A percentile compares a stretch with the other conserved stretches of the same genome.
These are phyloP conservation scores for Sanghuangporus sanghuang DNA, from an alignment of 1,284 basidiomycete species.

Conservation along the genomic window DNA sequence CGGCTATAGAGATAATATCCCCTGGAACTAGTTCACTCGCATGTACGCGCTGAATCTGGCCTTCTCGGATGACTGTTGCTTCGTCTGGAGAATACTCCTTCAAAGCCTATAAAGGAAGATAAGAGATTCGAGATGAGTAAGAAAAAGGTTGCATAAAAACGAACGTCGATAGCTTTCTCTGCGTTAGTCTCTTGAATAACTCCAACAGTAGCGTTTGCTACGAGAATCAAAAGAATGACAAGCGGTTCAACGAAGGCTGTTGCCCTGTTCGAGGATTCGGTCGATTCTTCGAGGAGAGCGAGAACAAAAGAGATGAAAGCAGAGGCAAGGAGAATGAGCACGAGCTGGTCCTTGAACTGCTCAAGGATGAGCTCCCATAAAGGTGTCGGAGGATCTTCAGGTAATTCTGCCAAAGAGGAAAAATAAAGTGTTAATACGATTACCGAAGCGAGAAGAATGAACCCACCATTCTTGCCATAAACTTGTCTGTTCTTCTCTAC, in stretches of 20 bases:
- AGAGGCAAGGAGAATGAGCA: conserved; percentile 88
- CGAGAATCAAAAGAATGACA: conserved; percentile 89
- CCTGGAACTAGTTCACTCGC: conserved; percentile 89
- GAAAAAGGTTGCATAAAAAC: conserved; percentile 28
- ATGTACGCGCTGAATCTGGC: conserved; percentile 69
- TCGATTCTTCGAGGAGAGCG: conserved; percentile 76
- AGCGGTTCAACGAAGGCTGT: conserved; percentile 88
- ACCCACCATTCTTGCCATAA: conserved; percentile 83
- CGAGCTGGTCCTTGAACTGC: conserved; percentile 97
- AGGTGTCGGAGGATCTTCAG: conserved; percentile 86
- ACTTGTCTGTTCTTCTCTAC: conserved; percentile 68
- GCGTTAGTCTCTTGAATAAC: conserved; percentile 94
- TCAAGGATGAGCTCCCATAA: conserved; percentile 92
- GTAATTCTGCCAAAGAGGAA: conserved; percentile 55
- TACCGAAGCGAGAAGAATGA: background rate
- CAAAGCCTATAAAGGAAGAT: conserved; percentile 58
- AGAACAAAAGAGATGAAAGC: conserved; percentile 88
- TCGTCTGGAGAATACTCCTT: conserved; percentile 95
- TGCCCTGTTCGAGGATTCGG: conserved; percentile 60
- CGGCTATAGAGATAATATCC: conserved; percentile 83
- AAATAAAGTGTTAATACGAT: background rate
- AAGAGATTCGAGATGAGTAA: conserved; percentile 13
- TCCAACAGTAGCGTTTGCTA: conserved; percentile 92
- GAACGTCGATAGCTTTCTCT: conserved; percentile 90
- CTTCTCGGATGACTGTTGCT: conserved; percentile 81